These are phyloP conservation scores for Phytophthora pinifolia DNA, from an alignment of 352 stramenopile genomes.

Conservation along the genomic window DNA sequence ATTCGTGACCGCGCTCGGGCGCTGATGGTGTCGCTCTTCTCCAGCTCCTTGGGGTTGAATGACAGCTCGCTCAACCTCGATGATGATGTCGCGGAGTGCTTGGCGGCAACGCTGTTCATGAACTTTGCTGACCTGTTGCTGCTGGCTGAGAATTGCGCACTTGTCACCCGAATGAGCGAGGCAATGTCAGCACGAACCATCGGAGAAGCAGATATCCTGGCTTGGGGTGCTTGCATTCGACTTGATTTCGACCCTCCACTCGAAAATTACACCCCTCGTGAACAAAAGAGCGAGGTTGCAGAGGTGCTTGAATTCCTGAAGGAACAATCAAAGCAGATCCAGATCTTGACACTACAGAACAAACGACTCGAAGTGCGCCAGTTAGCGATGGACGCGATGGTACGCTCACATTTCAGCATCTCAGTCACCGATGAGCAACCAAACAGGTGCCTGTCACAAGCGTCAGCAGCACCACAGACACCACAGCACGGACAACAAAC, in stretches of 20 bases:
- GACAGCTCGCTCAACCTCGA: constrained; percentile 5
- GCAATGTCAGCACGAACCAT: neutral
- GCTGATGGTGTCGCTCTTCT: constrained; percentile 1
- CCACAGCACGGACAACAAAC: neutral
- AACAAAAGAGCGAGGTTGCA: neutral
- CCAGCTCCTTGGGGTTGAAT: neutral
- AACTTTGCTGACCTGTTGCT: constrained; percentile 10
- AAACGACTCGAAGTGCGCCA: constrained; percentile 11
- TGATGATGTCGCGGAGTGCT: constrained; percentile 8
- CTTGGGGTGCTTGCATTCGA: neutral
- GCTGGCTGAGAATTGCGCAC: neutral
- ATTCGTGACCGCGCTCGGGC: neutral
- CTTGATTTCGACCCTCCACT: neutral
- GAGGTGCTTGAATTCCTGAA: constrained; percentile 8
- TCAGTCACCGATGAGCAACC: neutral
- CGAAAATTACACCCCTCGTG: neutral
- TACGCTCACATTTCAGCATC: neutral
- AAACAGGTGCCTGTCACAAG: neutral
- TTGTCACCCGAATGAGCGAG: constrained; percentile 7
- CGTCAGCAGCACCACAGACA: neutral
- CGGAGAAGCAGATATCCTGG: neutral
- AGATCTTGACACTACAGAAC: constrained; percentile 10
- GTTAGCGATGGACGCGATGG: constrained; percentile 1
- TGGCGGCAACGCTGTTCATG: constrained; percentile 13
- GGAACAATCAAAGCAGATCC: constrained; percentile 9